phyloP scores from a whole-genome alignment of 768 basidiomycete genomes.

The Suillus fuscotomentosus region DNA sequence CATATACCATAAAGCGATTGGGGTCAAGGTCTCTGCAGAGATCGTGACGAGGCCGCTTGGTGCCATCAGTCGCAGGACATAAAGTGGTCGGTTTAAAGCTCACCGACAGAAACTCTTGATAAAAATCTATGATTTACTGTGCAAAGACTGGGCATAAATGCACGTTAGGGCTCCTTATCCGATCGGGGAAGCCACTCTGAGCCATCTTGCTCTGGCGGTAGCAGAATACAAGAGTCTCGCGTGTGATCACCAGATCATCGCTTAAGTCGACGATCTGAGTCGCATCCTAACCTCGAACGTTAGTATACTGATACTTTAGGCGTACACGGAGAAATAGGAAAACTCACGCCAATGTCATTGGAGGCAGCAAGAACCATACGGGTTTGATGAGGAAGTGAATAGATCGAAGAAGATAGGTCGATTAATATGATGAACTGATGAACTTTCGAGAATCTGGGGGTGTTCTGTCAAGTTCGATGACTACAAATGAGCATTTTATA shows the following conservation, averaged over 20 bases:
- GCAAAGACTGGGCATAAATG: neutral
- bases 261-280: neutral
- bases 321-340: neutral
- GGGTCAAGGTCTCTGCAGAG: neutral
- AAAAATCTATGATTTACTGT: neutral
- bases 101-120: neutral
- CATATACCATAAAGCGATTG: neutral
- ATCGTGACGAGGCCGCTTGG: neutral
- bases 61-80: neutral
- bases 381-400: neutral
- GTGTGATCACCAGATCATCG: neutral
- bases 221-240: neutral
- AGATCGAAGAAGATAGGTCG: neutral
- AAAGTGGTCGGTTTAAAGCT: neutral
- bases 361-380: neutral
- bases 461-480: neutral
- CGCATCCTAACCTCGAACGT: neutral
- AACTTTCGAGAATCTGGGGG: neutral
- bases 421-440: neutral
- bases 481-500: neutral
- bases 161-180: neutral
- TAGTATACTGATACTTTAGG: neutral
- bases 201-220: neutral
- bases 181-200: neutral
- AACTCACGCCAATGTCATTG: neutral